phyloP scores from a whole-genome alignment of 495 filamentous ascomycete genomes.

The Hypoxylon rickii region DNA sequence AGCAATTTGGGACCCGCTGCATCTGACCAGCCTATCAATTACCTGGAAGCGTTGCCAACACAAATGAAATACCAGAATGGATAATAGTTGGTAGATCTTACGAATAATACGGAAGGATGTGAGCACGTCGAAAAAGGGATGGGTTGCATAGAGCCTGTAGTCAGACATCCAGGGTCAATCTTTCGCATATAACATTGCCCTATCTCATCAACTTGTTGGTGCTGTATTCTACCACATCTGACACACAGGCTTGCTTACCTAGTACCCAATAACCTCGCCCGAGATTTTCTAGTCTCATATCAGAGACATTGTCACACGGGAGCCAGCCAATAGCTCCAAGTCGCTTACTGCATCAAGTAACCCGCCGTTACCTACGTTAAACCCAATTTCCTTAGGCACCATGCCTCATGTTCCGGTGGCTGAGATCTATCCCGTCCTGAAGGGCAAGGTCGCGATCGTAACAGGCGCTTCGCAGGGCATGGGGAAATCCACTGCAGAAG shows the following conservation, averaged over 20 bases:
- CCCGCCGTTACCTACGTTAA: background rate
- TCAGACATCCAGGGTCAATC: background rate
- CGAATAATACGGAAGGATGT: too few relatives aligned
- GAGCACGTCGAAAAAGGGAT: background rate
- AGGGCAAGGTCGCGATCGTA: slow-evolving; percentile 38
- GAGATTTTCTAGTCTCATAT: too few relatives aligned
- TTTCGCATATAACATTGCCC: slow-evolving; percentile 1
- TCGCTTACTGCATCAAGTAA: background rate
- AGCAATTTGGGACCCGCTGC: background rate
- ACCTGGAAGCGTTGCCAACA: background rate
- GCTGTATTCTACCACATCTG: too few relatives aligned
- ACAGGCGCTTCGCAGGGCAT: slow-evolving; percentile 53
- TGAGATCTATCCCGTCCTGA: slow-evolving; percentile 21
- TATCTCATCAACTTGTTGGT: background rate
- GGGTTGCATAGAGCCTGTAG: slow-evolving; percentile 7
- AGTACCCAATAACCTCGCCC: too few relatives aligned
- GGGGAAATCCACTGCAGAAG: slow-evolving; percentile 48
- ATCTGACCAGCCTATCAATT: background rate
- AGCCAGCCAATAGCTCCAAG: background rate
- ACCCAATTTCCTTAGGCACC: background rate
- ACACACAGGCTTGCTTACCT: too few relatives aligned
- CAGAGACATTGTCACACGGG: background rate
- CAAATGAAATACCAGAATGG: background rate
- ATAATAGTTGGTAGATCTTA: background rate
- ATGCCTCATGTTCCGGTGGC: slow-evolving; percentile 19